phyloP scores from a whole-genome alignment of 352 stramenopile genomes.

The Pilasporangium apinafurcum region DNA sequence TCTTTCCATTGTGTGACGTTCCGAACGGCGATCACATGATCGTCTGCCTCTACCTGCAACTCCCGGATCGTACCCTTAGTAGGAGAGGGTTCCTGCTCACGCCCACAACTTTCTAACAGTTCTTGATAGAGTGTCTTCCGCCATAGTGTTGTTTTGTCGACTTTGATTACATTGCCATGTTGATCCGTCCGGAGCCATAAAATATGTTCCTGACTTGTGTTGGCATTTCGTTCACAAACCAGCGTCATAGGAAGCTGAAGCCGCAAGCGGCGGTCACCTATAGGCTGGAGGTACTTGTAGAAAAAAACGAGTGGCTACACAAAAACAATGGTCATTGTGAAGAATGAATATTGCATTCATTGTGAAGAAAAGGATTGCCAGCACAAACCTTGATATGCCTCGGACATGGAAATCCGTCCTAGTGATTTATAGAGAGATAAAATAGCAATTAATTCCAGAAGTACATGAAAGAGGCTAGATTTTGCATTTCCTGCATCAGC shows the following conservation, averaged over 20 bases:
- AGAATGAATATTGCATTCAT: background rate
- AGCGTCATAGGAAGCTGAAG: constrained; percentile 54
- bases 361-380: background rate
- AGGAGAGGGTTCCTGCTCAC: too few relatives aligned
- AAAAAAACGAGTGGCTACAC: constrained; percentile 60
- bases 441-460: too few relatives aligned
- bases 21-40: constrained; percentile 51
- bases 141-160: constrained; percentile 47
- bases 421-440: too few relatives aligned
- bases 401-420: constrained; percentile 22
- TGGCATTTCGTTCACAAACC: constrained; percentile 45
- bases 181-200: constrained; percentile 53
- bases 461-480: too few relatives aligned
- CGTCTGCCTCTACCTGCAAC: too few relatives aligned
- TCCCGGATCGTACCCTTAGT: constrained; percentile 9
- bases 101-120: constrained; percentile 15
- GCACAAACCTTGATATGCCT: constrained; percentile 20
- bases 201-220: constrained; percentile 44
- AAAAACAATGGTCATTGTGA: background rate
- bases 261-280: constrained; percentile 15
- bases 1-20: constrained; percentile 49
- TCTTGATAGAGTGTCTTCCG: constrained; percentile 50
- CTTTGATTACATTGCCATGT: constrained; percentile 29
- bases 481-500: too few relatives aligned
- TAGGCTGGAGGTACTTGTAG: constrained; percentile 80